phyloP scores from a whole-genome alignment of 768 basidiomycete species.

The Dictyophora rubrovolvata region DNA sequence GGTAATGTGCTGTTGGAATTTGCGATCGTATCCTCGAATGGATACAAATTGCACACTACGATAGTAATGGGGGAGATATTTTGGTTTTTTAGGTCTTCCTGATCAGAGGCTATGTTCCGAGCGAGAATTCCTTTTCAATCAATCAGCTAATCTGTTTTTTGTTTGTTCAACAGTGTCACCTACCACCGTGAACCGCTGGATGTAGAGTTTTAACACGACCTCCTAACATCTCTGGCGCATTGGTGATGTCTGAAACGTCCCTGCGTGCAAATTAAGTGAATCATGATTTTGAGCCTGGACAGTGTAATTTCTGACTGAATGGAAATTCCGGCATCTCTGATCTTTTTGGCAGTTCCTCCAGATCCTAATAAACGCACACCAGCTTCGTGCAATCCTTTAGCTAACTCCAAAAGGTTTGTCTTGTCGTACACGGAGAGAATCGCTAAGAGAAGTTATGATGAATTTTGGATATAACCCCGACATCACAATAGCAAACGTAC shows the following conservation, averaged over 20 bases:
- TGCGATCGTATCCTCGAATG: conserved; percentile 86
- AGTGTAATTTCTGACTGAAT: conserved; percentile 59
- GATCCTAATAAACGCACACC: conserved; percentile 89
- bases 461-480: too few relatives aligned
- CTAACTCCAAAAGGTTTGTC: conserved; percentile 77
- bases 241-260: conserved; percentile 95
- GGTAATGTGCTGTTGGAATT: conserved; percentile 82
- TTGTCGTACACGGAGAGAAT: conserved; percentile 97
- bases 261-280: conserved; percentile 29
- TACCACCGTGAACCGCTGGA: conserved; percentile 95
- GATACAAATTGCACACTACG: conserved; percentile 99
- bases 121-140: conserved; percentile 74
- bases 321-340: conserved; percentile 83
- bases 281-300: neutral
- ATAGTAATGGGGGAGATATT: conserved; percentile 87
- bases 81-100: conserved; percentile 73
- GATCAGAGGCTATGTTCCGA: conserved; percentile 82
- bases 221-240: conserved; percentile 97
- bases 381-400: conserved; percentile 66
- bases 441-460: conserved; percentile 34
- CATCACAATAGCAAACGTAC: too few relatives aligned
- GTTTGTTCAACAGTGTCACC: conserved; percentile 9
- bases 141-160: neutral
- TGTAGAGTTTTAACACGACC: conserved; percentile 98
- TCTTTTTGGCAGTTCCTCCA: conserved; percentile 96